Base-by-base conservation (phyloP, 805 yeast species). In the Starmerella bombicola region DNA sequence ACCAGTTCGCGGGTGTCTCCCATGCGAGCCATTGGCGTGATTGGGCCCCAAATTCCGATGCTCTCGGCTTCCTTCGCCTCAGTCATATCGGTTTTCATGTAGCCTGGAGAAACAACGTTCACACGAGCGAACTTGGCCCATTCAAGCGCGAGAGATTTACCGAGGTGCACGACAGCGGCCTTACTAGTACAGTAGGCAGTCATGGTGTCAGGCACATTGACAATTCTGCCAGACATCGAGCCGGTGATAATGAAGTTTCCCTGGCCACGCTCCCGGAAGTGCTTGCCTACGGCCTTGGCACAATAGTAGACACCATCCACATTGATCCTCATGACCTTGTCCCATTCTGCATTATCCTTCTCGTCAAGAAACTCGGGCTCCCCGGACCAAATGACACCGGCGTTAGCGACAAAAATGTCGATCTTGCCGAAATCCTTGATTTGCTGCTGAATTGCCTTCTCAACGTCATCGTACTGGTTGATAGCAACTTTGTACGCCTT, bases 221-320 rank as follows among this genome's bases (percentile, higher is more conserved):
- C 86, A 53, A 85, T 78, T 62, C 76, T 83, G 13, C 82, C 95
- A 17, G 91, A 78, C 81, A 85, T 84, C 26, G 93, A 81, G 7
- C 91, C 88, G 3, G 95, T 85, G 59, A 80, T 68, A 52, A 85
- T 74, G 52, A 85, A 65, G 2, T 91, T 80, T 26, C 95, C 95
- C 45, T 61, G 61, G 16, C 84, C 82, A 55, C 83, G 85, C 54
- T 70, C 65, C 59, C 76, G 75, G 70, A 85, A 85, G 44, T 78
- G 67, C 48, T 65, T 65, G 36, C 95, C 95, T 26, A 78, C 72
- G 37, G 71, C 67, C 63, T 79, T 78, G 43, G 93, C 80, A 55
- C 88, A 74, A 62, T 79, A 78, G 65, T 78, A 82, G 30, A 81
- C 82, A 8, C 91, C 85, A 56, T 80, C 77, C 46, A 84, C 65